These are phyloP conservation scores for Malassezia sp. DNA, from an alignment of 1,284 basidiomycete genomes.

Conservation along the genomic window DNA sequence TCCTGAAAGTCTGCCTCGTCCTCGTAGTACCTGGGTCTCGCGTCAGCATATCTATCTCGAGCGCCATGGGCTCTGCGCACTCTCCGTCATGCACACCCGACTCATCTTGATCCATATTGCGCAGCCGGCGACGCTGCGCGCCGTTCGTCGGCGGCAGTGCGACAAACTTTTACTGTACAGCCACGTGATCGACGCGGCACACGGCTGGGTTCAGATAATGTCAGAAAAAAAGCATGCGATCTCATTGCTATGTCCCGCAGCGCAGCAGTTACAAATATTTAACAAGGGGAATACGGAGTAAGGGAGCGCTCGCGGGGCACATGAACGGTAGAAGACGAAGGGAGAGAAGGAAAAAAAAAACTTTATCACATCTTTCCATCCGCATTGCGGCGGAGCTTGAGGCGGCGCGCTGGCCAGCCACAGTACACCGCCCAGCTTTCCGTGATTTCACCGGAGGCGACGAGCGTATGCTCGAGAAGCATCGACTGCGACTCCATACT, in stretches of 20 bases:
- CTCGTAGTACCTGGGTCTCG: constrained; percentile 29
- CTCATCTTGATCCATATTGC: constrained; percentile 14
- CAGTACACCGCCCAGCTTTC: constrained; percentile 44
- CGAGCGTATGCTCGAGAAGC: constrained; percentile 45
- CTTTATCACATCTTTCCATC: neutral
- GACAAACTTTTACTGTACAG: neutral
- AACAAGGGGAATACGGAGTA: no score
- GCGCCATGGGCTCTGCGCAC: constrained; percentile 7
- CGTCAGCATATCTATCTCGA: neutral
- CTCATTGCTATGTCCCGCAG: no score
- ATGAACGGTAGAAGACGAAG: no score
- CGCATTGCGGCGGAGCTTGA: constrained; percentile 22
- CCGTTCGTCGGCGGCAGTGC: neutral
- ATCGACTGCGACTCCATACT: constrained; percentile 44
- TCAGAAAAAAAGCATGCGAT: no score
- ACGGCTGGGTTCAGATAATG: no score
- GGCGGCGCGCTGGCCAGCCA: constrained; percentile 41
- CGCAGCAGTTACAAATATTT: no score
- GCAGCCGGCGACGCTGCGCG: no score
- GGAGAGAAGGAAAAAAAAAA: no score
- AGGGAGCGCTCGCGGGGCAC: no score
- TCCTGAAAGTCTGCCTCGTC: constrained; percentile 29
- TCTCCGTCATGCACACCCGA: constrained; percentile 11
- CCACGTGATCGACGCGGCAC: no score
- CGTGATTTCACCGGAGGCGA: constrained; percentile 45